These are phyloP conservation scores for Hypoxylon sp. DNA, from an alignment of 2,329 filamentous ascomycete genomes.

Conservation along the genomic window DNA sequence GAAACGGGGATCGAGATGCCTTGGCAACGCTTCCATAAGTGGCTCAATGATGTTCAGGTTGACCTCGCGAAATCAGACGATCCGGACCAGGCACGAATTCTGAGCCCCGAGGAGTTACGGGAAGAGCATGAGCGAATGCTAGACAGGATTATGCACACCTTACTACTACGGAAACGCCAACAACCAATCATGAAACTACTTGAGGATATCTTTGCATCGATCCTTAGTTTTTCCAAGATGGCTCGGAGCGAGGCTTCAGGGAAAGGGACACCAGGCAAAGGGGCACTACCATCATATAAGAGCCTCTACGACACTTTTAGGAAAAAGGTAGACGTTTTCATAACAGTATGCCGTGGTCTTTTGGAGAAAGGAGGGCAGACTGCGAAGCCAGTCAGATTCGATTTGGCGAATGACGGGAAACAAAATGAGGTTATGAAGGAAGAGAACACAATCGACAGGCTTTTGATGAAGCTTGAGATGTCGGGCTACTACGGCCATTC, in stretches of 20 bases:
- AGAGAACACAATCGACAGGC: slow-evolving; percentile 70
- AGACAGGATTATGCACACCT: slow-evolving; percentile 75
- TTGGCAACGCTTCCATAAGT: slow-evolving; percentile 75
- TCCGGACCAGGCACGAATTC: slow-evolving; percentile 41
- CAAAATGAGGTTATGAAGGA: slow-evolving; percentile 48
- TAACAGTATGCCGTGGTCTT: slow-evolving; percentile 73
- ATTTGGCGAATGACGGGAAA: slow-evolving; percentile 46
- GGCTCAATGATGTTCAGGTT: slow-evolving; percentile 69
- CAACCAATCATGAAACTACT: slow-evolving; percentile 75
- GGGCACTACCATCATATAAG: slow-evolving; percentile 37
- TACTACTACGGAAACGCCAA: slow-evolving; percentile 79
- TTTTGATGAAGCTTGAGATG: slow-evolving; percentile 76
- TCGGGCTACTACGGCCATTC: slow-evolving; percentile 66
- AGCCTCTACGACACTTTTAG: slow-evolving; percentile 71
- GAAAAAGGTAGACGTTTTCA: slow-evolving; percentile 77
- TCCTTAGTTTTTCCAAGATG: slow-evolving; percentile 74
- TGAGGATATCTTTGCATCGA: slow-evolving; percentile 75
- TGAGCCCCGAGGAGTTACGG: slow-evolving; percentile 71
- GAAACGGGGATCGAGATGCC: slow-evolving; percentile 76
- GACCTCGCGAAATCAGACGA: slow-evolving; percentile 56
- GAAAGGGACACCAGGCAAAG: slow-evolving; percentile 38
- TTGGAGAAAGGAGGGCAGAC: slow-evolving; percentile 67
- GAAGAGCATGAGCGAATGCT: slow-evolving; percentile 76
- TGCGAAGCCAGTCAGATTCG: slow-evolving; percentile 41
- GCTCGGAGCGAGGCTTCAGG: slow-evolving; percentile 52